These are phyloP conservation scores for Dactylonectria estremocensis DNA, from an alignment of 2,329 filamentous ascomycete species.

Conservation along the genomic window DNA sequence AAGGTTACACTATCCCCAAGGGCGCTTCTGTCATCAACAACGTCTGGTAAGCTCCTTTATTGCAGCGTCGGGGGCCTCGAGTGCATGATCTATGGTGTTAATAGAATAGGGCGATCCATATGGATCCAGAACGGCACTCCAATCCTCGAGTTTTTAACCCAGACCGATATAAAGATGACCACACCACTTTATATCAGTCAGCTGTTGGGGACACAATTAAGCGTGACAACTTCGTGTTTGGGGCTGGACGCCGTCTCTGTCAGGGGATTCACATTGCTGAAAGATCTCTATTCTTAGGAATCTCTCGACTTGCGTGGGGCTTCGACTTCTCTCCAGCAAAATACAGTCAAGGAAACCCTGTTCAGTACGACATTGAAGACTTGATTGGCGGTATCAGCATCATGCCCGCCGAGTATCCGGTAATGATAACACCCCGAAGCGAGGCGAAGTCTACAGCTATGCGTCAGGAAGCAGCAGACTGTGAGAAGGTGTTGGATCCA, in stretches of 20 bases:
- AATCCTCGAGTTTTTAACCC: conserved; percentile 54
- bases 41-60: conserved; percentile 36
- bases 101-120: conserved; percentile 59
- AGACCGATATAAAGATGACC: conserved; percentile 46
- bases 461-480: background rate
- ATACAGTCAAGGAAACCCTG: conserved; percentile 4
- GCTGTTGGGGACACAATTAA: conserved; percentile 25
- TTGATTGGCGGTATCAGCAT: conserved; percentile 22
- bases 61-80: background rate
- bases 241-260: conserved; percentile 36
- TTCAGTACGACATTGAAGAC: conserved; percentile 17
- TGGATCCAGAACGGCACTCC: conserved; percentile 78
- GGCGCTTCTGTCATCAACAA: conserved; percentile 45
- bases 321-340: conserved; percentile 25
- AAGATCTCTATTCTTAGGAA: conserved; percentile 32
- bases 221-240: conserved; percentile 37
- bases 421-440: background rate
- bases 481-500: conserved; percentile 8
- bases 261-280: conserved; percentile 38
- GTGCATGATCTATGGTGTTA: background rate
- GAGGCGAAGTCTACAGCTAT: background rate
- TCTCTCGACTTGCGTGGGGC: conserved; percentile 32
- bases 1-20: conserved; percentile 48
- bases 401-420: conserved; percentile 10
- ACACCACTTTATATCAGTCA: conserved; percentile 26